These are phyloP conservation scores for Aspergillus bombycis DNA, from an alignment of 2,329 filamentous ascomycete genomes.

Conservation along the genomic window DNA sequence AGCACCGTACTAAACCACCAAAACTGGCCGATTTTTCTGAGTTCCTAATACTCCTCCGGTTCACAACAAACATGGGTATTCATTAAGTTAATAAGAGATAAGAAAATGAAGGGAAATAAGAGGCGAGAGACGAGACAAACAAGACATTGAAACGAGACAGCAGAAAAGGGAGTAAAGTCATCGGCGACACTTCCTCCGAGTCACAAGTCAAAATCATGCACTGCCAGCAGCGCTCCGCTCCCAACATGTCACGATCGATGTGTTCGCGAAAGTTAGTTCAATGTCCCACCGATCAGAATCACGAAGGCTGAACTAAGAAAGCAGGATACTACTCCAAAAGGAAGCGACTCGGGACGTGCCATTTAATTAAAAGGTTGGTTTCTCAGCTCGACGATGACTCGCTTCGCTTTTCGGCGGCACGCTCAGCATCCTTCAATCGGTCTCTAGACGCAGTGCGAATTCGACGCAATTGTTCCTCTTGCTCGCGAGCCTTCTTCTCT, in stretches of 20 bases:
- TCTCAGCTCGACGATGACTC: slow-evolving; percentile 13
- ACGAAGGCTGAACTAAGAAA: not conserved
- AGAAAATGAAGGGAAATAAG: not conserved
- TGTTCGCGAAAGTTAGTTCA: not conserved
- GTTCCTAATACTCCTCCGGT: not conserved
- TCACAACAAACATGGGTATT: not conserved
- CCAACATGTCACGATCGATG: not conserved
- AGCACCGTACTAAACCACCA: not conserved
- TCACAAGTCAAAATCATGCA: slow-evolving; percentile 4
- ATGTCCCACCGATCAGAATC: not conserved
- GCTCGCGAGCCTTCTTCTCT: slow-evolving; percentile 33
- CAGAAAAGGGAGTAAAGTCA: not conserved
- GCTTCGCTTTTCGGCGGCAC: slow-evolving; percentile 12
- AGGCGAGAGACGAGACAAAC: not conserved
- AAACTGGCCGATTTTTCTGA: not conserved
- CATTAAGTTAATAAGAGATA: not conserved
- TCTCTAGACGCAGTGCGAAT: slow-evolving; percentile 30
- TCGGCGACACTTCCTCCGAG: not conserved
- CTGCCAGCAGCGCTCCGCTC: slow-evolving; percentile 12
- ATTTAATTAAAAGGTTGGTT: not conserved
- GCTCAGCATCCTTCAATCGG: slow-evolving; percentile 19
- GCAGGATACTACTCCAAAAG: not conserved
- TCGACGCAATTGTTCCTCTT: slow-evolving; percentile 36
- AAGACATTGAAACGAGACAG: not conserved
- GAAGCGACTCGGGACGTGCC: not conserved